Percentiles rank a stretch among this genome's conserved stretches.
These are phyloP conservation scores for Eucalyptus sideroxylon DNA, from an alignment of 345 rosid species.

Conservation along the genomic window DNA sequence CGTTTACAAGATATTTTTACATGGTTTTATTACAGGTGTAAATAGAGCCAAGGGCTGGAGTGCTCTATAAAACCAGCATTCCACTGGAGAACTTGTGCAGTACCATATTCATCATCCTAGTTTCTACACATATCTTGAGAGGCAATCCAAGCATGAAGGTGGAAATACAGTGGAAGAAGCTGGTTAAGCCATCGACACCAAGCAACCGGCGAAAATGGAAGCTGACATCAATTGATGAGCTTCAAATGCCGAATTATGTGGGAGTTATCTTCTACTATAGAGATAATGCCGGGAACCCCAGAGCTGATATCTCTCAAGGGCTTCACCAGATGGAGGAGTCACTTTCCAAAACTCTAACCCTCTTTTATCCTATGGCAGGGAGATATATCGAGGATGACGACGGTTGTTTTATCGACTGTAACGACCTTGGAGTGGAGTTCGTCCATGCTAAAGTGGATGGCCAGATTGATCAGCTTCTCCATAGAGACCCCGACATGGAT, in stretches of 20 bases:
- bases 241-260: not conserved
- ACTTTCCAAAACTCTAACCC: not conserved
- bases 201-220: not conserved
- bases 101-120: not conserved
- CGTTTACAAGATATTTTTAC: not conserved
- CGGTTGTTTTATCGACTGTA: not conserved
- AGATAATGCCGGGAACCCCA: not conserved
- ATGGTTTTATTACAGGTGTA: too few relatives aligned
- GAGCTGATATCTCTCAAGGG: not conserved
- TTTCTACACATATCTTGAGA: not conserved
- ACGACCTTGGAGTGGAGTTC: not conserved
- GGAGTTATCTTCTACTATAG: not conserved
- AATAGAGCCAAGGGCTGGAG: not conserved
- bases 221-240: not conserved
- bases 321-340: not conserved
- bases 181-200: not conserved
- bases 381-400: not conserved
- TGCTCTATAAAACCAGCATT: not conserved
- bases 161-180: not conserved
- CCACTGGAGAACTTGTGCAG: not conserved
- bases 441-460: not conserved
- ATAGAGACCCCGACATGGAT: not conserved
- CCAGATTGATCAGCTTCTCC: not conserved
- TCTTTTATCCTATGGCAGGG: not conserved
- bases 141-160: not conserved